Base-by-base conservation (phyloP, 1,284 basidiomycete genomes). In the Trichosporon asahii region DNA sequence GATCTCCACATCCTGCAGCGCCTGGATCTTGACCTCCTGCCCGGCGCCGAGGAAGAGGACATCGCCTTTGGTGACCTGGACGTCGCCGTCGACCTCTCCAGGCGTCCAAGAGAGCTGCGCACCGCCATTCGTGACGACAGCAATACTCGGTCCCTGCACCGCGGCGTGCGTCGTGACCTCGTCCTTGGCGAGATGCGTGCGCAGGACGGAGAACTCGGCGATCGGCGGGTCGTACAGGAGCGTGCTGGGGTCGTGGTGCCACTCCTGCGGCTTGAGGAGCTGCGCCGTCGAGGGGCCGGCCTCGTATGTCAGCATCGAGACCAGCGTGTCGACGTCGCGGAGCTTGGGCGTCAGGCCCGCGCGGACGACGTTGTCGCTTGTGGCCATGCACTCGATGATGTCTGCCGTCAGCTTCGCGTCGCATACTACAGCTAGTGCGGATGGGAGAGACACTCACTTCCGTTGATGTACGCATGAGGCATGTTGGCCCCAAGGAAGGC, bases 331-430 rank as follows among this genome's bases (percentile, higher is more conserved):
- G 23, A 98, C 90, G 81, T 99, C 97, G 70, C 96, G 90, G 25
- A 93, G 87, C 84, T 99, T 99, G 12, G 97, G 96, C 0, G 97
- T 99, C 55, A 99, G 89, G 21, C 97, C 97, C 1, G 97, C 97
- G 64, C 97, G 92, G 70, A 99, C 97, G 80, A 99, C 97, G 82
- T 99, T 99, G 85, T 99, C 96, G 70, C 94, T 96, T 68, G 94
- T 95, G 29, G 95, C 95, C 95, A 97, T 98, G 85, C 94, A 95
- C 80, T 98, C 95, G 81, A 97, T 92, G 82, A 95, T 95, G 81
- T 98, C 95, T 96, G 79, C 2, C 2, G 44, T 66, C 11, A 67
- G 66, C 49, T 46, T 6, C 3, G 40, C 2, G 14, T 3, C 18
- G 5, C 6, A 18, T 4, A 44, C 18, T 37, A 3, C 18, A 44